Base-by-base conservation (phyloP, 75 land plant genomes). In the Picea sitchensis region DNA sequence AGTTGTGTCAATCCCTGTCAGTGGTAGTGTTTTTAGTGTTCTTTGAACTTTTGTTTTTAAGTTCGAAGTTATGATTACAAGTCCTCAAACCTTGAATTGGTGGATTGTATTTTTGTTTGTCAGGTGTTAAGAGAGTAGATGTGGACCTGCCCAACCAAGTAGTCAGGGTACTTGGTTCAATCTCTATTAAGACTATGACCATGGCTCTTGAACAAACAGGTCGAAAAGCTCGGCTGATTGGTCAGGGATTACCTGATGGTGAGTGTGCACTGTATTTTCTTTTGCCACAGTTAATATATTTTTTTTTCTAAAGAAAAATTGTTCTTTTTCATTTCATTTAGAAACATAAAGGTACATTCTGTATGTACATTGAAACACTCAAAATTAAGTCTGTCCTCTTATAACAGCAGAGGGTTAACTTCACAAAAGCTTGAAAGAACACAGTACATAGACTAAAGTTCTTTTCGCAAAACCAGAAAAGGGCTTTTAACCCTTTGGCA, bases 191-290 rank as follows among this genome's bases (percentile, higher is more conserved):
- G 63, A 78, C 69, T 23, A 69, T 96, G 91, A 80, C 84, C 47
- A 87, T 86, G 44, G 95, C 99, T 63, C 76, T 96, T 58, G 95
- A 88, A 77, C 87, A 91, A 79, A 87, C 98, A 47, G 99, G 99
- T 41, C 88, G 92, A 38, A 95, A 82, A 62, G 58, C 98, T 38
- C 81, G 95, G n/a, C 81, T 96, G 61, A 95, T 96, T 82, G 99
- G 99, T 38, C 99, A 96, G 88, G 99, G 99, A 68, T 75, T 81
- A 12, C 92, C 95, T 77, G 92, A 91, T 79, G 95, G 99, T 96
- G 59, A 74, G 81, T 72, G 32, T 58, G 21, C 44, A 17, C 15
- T 77, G n/a, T 44, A 41, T 41, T 71, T n/a, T 14, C 74, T 17
- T 36, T 32, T 36, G 36, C 17, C 71, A 67, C 56, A 51, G 11